Percentiles rank a stretch among this genome's conserved stretches.
Conservation (phyloP, 768 basidiomycete genomes). For the Strobilomyces confusus region DNA sequence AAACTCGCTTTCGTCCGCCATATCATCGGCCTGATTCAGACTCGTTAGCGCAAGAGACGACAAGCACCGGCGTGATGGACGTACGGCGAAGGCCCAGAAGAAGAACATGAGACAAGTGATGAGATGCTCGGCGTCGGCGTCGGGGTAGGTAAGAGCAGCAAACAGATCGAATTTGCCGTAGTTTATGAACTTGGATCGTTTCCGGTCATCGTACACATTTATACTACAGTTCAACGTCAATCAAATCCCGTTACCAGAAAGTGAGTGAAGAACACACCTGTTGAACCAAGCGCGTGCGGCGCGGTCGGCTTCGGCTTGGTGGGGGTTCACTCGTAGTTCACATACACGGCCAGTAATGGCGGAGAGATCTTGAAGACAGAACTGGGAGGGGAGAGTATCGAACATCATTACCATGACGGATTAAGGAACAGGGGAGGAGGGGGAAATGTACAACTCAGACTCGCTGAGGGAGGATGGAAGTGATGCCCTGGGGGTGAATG, state of each 20-base stretch:
- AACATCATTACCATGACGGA: conserved; percentile 24
- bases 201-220: conserved; percentile 33
- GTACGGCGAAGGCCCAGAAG: conserved; percentile 37
- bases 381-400: conserved; percentile 33
- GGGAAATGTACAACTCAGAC: conserved; percentile 24
- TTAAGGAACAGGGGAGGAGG: conserved; percentile 11
- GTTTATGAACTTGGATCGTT: conserved; percentile 33
- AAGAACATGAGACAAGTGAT: conserved; percentile 36
- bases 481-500: conserved; percentile 5
- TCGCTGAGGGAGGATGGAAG: conserved; percentile 21
- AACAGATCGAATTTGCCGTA: conserved; percentile 38
- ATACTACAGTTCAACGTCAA: conserved; percentile 17
- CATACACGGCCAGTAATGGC: conserved; percentile 35
- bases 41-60: conserved; percentile 1
- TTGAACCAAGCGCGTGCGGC: conserved; percentile 34
- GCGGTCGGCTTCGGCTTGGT: conserved; percentile 33
- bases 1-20: conserved; percentile 35
- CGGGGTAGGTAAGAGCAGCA: conserved; percentile 37
- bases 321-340: conserved; percentile 32
- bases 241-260: not conserved
- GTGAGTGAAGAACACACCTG: conserved; percentile 16
- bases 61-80: not conserved
- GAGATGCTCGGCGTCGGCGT: conserved; percentile 34
- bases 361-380: conserved; percentile 33
- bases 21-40: conserved; percentile 31